Evolutionary conservation across 179 eudicot species (phyloP), one percentile per base, ranked within the genome.

Genomic region (Camellia oleifera): DNA sequence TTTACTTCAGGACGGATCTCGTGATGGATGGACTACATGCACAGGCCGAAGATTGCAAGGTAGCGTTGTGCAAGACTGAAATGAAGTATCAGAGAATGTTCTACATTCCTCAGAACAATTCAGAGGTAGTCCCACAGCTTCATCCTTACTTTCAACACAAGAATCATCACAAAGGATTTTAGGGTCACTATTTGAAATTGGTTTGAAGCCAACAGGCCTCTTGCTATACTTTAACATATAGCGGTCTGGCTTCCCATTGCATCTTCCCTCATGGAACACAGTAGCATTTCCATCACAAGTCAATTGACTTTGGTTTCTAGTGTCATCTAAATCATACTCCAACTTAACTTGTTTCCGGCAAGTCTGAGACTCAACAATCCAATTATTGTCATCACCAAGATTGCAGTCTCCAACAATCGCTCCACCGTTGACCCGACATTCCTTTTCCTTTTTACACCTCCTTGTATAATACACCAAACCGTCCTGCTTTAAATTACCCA

Each of bases 211-310:
- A 45, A 81, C 76, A 26, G 66, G 71, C 84, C 87, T 91, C 92
- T 87, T 87, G 13, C 81, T 69, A 77, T 93, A 91, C 76, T 86
- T 89, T 76, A 82, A 80, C 79, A 80, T 52, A 83, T 76, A 81
- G 52, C 84, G 81, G 77, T 77, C 84, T 68, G 46, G 48, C 70
- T 81, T 82, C 74, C 74, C 64, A 71, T 74, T 79, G 62, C 79
- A 23, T 76, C 79, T 85, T 73, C 67, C 85, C 73, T 79, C 73
- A 54, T 56, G 79, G 52, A 32, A 32, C 40, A 81, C 56, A 10
- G 71, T 23, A 83, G 67, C 78, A 67, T 78, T 52, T 32, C 66
- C 72, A 68, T 71, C 81, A 70, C 57, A 64, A 3, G 60, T 78
- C 63, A 77, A 54, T 53, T 4, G 78, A 78, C 72, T 74, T 61